These are phyloP conservation scores for Brassica incana DNA, from an alignment of 345 rosid species.

Conservation along the genomic window DNA sequence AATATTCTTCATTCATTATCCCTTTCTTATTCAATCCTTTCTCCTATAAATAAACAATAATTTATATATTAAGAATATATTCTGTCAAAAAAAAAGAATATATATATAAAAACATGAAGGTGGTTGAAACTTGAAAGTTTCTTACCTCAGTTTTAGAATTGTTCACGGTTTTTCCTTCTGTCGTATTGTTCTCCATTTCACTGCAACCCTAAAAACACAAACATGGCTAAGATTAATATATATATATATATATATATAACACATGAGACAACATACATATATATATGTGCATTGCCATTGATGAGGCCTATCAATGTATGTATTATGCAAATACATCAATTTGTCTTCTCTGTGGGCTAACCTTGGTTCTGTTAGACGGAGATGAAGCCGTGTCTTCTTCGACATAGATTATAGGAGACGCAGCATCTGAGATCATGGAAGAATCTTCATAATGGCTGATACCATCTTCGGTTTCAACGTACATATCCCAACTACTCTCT, in stretches of 20 bases:
- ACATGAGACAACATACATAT: background rate
- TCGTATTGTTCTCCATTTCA: slow-evolving; percentile 38
- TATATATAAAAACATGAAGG: background rate
- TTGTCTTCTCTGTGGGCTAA: slow-evolving; percentile 4
- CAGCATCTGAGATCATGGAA: slow-evolving; percentile 44
- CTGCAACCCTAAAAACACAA: slow-evolving; percentile 34
- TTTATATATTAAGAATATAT: background rate
- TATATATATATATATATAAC: background rate
- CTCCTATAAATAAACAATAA: slow-evolving; percentile 30
- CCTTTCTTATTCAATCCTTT: slow-evolving; percentile 16
- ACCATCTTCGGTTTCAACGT: slow-evolving; percentile 35
- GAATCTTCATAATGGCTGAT: slow-evolving; percentile 23
- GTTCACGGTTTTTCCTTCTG: background rate
- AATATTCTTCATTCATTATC: slow-evolving; percentile 30
- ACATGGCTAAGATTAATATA: background rate
- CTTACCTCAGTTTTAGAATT: slow-evolving; percentile 24
- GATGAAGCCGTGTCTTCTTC: slow-evolving; percentile 43
- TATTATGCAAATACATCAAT: background rate
- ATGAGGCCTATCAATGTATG: slow-evolving; percentile 2
- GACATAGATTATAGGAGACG: slow-evolving; percentile 22
- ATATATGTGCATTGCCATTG: background rate
- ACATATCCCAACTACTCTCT: slow-evolving; percentile 43
- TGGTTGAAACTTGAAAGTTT: slow-evolving; percentile 8
- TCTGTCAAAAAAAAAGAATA: background rate
- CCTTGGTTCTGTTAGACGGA: slow-evolving; percentile 41